Evolutionary conservation across 2,329 filamentous ascomycete species (phyloP), one percentile per base, ranked within the genome.

Genomic region (Lasiodiplodia gonubiensis): DNA sequence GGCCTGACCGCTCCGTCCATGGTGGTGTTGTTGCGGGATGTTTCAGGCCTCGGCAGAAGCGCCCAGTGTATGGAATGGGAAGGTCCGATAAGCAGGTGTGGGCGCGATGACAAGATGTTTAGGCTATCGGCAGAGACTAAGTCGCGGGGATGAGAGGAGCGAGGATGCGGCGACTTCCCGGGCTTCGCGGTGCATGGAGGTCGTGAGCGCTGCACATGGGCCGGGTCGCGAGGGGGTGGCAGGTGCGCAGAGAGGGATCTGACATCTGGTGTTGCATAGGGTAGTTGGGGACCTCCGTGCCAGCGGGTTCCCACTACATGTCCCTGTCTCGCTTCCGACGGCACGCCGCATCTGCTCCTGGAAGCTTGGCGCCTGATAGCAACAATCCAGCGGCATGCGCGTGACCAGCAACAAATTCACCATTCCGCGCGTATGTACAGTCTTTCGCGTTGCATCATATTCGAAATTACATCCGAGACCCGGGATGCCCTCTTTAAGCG

Each of bases 341-440:
- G 59, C 59, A 63, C 59, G 59, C 59, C 59, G 59, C 59, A 63
- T 55, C 11, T 48, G 59, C 59, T 63, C 59, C 59, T 63, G 59
- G 59, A 51, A 37, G 59, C 59, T 63, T 63, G 59, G 59, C 59
- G 37, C 57, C 39, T 51, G 59, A 63, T 51, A 63, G 30, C 42
- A n/a, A 23, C 55, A 46, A 46, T 46, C 42, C 42, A 12, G 42
- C 25, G 2, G 14, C 7, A 8, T 46, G 35, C 59, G 59, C 59
- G 59, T 63, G 59, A 63, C 46, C 59, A 37, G 42, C 42, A 63
- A 51, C 59, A 63, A 30, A 23, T 25, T 63, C 59, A 51, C 59
- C 59, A 63, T 63, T 63, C 39, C 42, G 35, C 46, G 30, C 46
- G 46, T 65, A 66, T 59, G 42, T 66, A 66, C 64, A 66, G 27